A percentile compares a stretch with the other conserved stretches of the same genome.
phyloP scores from a whole-genome alignment of 2,329 filamentous ascomycete genomes.

The Lachnellula arida region DNA sequence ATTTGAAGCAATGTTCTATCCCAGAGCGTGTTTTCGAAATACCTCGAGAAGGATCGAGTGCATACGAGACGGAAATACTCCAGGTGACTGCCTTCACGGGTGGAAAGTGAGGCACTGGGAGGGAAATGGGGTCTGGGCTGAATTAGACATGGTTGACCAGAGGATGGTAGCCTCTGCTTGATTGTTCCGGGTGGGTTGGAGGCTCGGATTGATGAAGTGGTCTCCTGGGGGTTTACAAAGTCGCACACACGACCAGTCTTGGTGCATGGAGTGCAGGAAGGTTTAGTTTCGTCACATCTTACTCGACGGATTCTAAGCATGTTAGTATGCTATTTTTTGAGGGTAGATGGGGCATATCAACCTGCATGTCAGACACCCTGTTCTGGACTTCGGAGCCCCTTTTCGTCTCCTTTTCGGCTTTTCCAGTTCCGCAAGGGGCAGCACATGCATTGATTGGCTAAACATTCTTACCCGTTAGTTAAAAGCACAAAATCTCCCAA shows the following conservation, averaged over 20 bases:
- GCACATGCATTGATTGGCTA: neutral
- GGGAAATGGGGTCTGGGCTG: neutral
- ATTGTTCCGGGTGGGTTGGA: neutral
- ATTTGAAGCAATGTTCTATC: neutral
- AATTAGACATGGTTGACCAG: neutral
- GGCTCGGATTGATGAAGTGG: neutral
- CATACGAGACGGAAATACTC: neutral
- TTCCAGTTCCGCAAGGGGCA: neutral
- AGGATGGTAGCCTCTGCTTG: neutral
- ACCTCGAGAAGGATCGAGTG: neutral
- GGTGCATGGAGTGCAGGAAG: neutral
- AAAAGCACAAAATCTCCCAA: neutral
- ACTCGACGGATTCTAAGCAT: slow-evolving; percentile 1
- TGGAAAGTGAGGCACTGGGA: neutral
- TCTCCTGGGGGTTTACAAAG: neutral
- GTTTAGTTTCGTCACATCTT: slow-evolving; percentile 2
- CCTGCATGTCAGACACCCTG: slow-evolving; percentile 1
- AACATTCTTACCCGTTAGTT: neutral
- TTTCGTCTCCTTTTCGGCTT: neutral
- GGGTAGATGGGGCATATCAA: neutral
- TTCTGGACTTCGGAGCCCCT: neutral
- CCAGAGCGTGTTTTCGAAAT: neutral
- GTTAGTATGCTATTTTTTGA: neutral
- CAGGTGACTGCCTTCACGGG: neutral
- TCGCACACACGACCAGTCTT: neutral